These are phyloP conservation scores for Hypomyces rosellus DNA, from an alignment of 2,329 filamentous ascomycete genomes.

Conservation along the genomic window DNA sequence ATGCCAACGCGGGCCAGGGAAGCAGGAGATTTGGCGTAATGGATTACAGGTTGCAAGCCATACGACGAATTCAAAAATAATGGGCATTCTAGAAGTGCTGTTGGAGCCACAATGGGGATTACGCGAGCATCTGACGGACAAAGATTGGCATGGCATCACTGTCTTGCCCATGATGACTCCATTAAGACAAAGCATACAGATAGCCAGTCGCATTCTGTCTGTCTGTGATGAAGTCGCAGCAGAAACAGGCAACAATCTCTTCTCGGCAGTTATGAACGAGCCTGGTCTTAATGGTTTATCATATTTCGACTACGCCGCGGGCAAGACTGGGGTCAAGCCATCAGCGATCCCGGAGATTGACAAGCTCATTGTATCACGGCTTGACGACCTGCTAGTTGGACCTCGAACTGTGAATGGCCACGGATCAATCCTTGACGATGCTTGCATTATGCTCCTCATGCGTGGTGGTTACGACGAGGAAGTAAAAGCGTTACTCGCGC, in stretches of 20 bases:
- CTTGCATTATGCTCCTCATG: not conserved
- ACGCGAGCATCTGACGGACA: conserved; percentile 11
- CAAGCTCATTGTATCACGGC: conserved; percentile 1
- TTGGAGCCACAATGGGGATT: conserved; percentile 14
- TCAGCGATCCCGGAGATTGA: not conserved
- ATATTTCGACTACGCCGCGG: conserved; percentile 11
- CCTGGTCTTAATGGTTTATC: conserved; percentile 2
- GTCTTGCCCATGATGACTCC: conserved; percentile 6
- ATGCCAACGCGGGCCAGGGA: conserved; percentile 7
- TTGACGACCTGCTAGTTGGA: conserved; percentile 4
- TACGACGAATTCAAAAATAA: not conserved
- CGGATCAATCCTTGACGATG: not conserved
- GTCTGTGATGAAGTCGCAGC: conserved; percentile 11
- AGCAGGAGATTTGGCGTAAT: conserved; percentile 12
- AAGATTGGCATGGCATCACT: conserved; percentile 14
- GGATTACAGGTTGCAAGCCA: conserved; percentile 11
- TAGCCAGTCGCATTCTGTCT: conserved; percentile 8
- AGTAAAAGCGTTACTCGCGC: not conserved
- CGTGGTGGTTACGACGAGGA: conserved; percentile 2
- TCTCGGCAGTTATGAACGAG: conserved; percentile 11
- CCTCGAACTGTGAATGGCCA: conserved; percentile 4
- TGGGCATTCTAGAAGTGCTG: conserved; percentile 12
- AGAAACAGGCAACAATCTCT: conserved; percentile 15
- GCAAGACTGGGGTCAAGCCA: not conserved
- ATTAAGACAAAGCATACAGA: not conserved